Evolutionary conservation across 805 yeast species (phyloP).

Genomic region (Isabelozyma heimii): DNA sequence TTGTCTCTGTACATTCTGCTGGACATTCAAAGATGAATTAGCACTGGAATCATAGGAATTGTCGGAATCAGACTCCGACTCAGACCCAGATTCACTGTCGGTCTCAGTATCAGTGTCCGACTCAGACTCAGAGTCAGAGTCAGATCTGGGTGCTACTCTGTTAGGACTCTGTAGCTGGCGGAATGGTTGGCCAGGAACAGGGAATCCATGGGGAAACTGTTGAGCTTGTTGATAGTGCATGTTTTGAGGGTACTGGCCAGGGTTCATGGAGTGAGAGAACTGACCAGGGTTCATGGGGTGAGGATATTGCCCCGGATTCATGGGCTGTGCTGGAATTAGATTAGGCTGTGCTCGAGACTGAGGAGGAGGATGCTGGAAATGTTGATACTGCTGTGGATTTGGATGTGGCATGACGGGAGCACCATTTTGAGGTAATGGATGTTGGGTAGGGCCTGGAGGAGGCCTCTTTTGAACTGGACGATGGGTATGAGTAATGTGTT

Average conservation of each 20-base stretch:
- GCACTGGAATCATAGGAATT: not conserved
- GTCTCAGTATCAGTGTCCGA: no score
- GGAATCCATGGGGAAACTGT: not conserved
- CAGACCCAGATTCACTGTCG: not conserved
- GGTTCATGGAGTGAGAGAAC: not conserved
- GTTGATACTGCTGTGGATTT: not conserved
- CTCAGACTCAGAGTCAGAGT: not conserved
- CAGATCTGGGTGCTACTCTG: not conserved
- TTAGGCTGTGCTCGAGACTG: no score
- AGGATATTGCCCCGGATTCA: not conserved
- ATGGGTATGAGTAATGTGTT: no score
- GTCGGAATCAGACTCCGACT: not conserved
- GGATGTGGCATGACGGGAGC: not conserved
- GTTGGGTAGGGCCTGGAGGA: no score
- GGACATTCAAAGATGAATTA: not conserved
- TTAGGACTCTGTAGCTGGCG: not conserved
- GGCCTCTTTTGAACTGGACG: no score
- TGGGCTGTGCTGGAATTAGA: not conserved
- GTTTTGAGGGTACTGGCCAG: not conserved
- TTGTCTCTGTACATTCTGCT: not conserved
- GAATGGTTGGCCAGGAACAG: not conserved
- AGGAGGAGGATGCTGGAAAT: no score
- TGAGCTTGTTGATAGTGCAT: conserved; percentile 1
- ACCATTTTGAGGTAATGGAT: no score
- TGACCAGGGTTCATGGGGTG: not conserved